Conservation (phyloP, 2,329 filamentous ascomycete species). For the Calonectria crousiana region DNA sequence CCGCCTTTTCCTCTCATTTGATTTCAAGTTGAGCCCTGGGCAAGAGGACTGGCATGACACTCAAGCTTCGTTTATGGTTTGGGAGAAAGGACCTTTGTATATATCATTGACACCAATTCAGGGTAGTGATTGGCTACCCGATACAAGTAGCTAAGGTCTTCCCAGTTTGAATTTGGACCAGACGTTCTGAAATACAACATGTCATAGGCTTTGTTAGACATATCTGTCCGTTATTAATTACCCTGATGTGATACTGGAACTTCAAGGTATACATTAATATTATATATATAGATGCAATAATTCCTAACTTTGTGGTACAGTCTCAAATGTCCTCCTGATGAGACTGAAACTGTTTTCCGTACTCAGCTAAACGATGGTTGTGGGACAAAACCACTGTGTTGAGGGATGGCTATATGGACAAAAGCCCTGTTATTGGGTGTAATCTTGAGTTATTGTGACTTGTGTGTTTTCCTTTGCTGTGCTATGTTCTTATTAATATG, state of each 20-base stretch:
- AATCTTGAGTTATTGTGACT: neutral
- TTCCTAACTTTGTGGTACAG: too few species aligned
- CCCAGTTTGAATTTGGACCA: neutral
- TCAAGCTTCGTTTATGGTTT: neutral
- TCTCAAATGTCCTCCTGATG: too few species aligned
- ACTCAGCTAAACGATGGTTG: neutral
- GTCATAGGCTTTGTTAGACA: too few species aligned
- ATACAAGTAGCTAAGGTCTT: too few species aligned
- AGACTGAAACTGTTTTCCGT: neutral
- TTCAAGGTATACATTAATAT: too few species aligned
- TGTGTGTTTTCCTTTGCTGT: neutral
- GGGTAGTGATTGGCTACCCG: neutral
- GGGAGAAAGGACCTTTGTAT: neutral
- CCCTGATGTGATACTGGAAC: too few species aligned
- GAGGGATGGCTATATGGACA: neutral
- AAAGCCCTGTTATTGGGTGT: neutral
- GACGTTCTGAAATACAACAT: neutral
- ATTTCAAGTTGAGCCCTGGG: neutral
- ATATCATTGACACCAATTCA: neutral
- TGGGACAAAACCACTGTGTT: neutral
- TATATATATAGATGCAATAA: too few species aligned
- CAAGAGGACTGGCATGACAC: neutral
- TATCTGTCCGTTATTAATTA: too few species aligned
- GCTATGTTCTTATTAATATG: too few species aligned
- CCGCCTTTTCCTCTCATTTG: neutral